Evolutionary conservation across 805 yeast genomes (phyloP), one percentile per base, ranked within the genome.

Genomic region (Yamadazyma tumulicola): DNA sequence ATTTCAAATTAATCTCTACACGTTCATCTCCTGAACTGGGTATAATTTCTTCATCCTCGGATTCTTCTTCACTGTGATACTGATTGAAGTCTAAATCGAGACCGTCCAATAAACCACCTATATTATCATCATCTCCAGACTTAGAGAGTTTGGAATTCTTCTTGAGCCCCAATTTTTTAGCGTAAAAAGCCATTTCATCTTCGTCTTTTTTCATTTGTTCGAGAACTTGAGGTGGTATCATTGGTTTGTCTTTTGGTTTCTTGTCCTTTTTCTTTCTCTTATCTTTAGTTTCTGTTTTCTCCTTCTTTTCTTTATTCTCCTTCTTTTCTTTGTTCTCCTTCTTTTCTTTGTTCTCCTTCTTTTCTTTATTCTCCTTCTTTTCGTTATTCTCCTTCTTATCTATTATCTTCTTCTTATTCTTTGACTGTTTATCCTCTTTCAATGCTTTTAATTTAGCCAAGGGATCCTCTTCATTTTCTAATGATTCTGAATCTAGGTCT

Each of bases 41-140:
- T n/a, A n/a, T n/a, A n/a, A n/a, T n/a, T n/a, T n/a, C n/a, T n/a
- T n/a, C n/a, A n/a, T n/a, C n/a, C n/a, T n/a, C n/a, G n/a, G n/a
- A n/a, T n/a, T n/a, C n/a, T n/a, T n/a, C n/a, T n/a, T n/a, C n/a
- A n/a, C n/a, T n/a, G n/a, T n/a, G n/a, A n/a, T n/a, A n/a, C n/a
- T n/a, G n/a, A n/a, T n/a, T 51, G 30, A 64, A 63, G 26, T 72
- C 79, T 33, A 75, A 57, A 42, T 78, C 82, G n/a, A 77, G 58
- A 0, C 89, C 95, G 34, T 85, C 95, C 4, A 88, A 61, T 15
- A 88, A 54, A n/a, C 88, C 94, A 29, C 85, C 95, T 31, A 88
- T 66, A 2, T 81, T 74, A 57, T 87, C 96, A 50, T 82, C 84
- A 10, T 78, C 87, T 25, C 72, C 79, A 3, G 52, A 52, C 42